Evolutionary conservation across 2,329 filamentous ascomycete species (phyloP), one percentile per base, ranked within the genome.

Genomic region (Cladophialophora carrionii): DNA sequence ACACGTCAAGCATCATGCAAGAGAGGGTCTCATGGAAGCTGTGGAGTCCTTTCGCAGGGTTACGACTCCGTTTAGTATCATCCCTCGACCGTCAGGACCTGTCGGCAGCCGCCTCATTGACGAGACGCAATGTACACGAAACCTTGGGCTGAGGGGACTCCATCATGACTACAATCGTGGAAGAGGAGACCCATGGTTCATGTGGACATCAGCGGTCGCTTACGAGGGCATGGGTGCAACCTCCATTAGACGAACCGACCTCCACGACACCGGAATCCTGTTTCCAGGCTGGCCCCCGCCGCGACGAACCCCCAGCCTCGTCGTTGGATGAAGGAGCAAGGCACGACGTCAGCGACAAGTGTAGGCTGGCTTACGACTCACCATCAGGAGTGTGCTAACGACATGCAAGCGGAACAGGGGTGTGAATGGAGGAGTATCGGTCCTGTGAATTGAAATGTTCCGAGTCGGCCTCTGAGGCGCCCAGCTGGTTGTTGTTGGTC

Each of bases 11-110:
- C 48, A 51, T 51, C 48, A 52, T 54, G 52, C 52, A 54, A 54
- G 52, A 54, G 52, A 54, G 34, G 24, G 52, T 54, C 29, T 41
- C 57, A 60, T 60, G 29, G 57, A 37, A 52, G 46, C 29, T 60
- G 31, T 52, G 57, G 57, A 52, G 57, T 43, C 32, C 7, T 31
- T 31, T 51, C 24, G 9, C 22, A 29, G 20, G 9, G 10, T 51
- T 51, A 24, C 48, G 48, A 51, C 22, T 20, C 48, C 22, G 6
- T 51, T 17, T 17, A 14, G 37, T 43, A 43, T 20, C 5, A 5
- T n/a, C 17, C 7, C 20, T 51, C 22, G 22, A 14, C 12, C 24
- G 5, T 29, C 24, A 20, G 48, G 10, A 22, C 48, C 22, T 29
- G 22, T 6, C 3, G 7, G 20, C 24, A 22, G 24, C 22, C 10